Evolutionary conservation across 768 basidiomycete species (phyloP).

Genomic region (Rhodocollybia butyracea): DNA sequence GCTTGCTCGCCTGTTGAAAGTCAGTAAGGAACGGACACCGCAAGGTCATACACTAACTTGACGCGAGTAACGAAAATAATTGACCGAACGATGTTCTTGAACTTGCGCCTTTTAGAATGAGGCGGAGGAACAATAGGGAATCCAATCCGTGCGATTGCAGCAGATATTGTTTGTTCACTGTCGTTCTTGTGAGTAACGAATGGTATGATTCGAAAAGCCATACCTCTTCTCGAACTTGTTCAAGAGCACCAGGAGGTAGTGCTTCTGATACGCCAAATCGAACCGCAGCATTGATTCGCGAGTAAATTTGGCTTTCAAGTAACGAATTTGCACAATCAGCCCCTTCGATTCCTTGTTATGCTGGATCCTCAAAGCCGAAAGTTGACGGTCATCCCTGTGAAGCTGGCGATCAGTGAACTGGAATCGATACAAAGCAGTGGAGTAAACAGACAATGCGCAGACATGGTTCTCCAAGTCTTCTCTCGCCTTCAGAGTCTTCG

Average conservation of each 20-base stretch:
- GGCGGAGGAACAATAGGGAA: conserved; percentile 48
- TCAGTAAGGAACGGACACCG: conserved; percentile 2
- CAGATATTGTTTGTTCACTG: conserved; percentile 70
- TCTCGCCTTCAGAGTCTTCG: conserved; percentile 41
- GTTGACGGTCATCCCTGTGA: conserved; percentile 48
- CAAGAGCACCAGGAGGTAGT: conserved; percentile 77
- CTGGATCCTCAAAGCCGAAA: conserved; percentile 54
- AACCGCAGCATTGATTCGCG: conserved; percentile 79
- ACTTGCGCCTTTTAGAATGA: conserved; percentile 38
- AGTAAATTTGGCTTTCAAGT: conserved; percentile 88
- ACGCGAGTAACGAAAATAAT: conserved; percentile 64
- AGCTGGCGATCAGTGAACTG: conserved; percentile 8
- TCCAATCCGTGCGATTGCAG: conserved; percentile 74
- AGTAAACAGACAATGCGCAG: conserved; percentile 45
- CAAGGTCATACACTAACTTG: conserved; percentile 41
- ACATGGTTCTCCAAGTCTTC: conserved; percentile 54
- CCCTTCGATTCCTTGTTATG: conserved; percentile 91
- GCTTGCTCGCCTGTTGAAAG: conserved; percentile 50
- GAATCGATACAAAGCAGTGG: neutral
- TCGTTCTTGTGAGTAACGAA: too few relatives aligned
- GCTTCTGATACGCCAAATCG: conserved; percentile 82
- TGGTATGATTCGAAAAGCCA: conserved; percentile 15
- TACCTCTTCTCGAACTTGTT: conserved; percentile 70
- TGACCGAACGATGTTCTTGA: conserved; percentile 55
- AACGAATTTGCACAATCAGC: conserved; percentile 84